phyloP scores from a whole-genome alignment of 2,329 filamentous ascomycete species.

The Aureobasidium subglaciale region DNA sequence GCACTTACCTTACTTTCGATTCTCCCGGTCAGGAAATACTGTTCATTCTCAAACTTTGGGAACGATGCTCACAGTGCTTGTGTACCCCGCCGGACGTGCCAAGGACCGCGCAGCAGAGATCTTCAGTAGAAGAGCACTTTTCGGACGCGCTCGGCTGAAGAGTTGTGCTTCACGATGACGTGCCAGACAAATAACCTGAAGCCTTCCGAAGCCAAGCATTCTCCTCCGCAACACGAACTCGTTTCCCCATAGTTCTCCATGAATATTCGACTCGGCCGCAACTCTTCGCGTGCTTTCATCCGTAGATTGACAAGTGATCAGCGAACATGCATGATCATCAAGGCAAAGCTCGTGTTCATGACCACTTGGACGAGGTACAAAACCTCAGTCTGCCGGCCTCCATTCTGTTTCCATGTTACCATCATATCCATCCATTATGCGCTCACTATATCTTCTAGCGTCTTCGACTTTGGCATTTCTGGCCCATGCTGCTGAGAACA shows the following conservation, averaged over 20 bases:
- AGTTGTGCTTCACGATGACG: background rate
- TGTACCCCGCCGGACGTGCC: background rate
- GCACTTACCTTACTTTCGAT: no score
- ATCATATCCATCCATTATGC: background rate
- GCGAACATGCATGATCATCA: background rate
- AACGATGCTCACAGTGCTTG: no score
- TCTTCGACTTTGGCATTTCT: background rate
- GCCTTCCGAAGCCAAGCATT: background rate
- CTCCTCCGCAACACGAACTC: background rate
- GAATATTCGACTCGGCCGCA: background rate
- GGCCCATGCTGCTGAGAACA: background rate
- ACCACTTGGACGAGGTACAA: background rate
- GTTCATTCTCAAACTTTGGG: background rate
- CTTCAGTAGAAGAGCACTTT: background rate
- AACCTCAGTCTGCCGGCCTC: no score
- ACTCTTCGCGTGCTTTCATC: slow-evolving; percentile 4
- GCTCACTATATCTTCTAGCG: background rate
- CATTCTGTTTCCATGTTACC: background rate
- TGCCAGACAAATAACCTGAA: background rate
- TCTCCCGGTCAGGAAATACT: no score
- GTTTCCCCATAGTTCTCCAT: background rate
- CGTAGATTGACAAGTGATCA: slow-evolving; percentile 1
- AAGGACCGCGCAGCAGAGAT: background rate
- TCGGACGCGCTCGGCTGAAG: background rate
- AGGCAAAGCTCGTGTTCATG: background rate